Conservation (phyloP, 2,329 filamentous ascomycete genomes). For the Aspergillus pseudonomiae region DNA sequence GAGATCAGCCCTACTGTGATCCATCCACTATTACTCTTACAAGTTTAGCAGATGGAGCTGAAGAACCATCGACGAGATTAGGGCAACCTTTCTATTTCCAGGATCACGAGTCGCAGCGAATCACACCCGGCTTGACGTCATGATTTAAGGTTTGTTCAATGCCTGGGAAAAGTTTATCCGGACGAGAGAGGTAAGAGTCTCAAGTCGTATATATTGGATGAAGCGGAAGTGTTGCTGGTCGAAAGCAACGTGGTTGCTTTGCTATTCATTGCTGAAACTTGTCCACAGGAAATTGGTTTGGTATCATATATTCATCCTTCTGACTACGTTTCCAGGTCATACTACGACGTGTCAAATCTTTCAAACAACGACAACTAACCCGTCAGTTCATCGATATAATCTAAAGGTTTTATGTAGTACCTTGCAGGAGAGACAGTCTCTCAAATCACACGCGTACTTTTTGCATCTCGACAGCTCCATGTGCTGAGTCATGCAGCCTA, state of each 20-base stretch:
- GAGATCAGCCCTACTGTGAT: slow-evolving; percentile 1
- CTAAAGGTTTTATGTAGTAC: background rate
- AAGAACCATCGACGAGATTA: background rate
- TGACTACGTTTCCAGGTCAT: background rate
- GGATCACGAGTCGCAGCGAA: background rate
- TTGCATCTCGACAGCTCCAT: background rate
- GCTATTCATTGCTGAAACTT: background rate
- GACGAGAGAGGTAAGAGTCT: background rate
- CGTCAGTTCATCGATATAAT: background rate
- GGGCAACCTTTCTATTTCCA: background rate
- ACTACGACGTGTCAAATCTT: background rate
- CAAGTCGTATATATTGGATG: background rate
- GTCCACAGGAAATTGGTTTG: background rate
- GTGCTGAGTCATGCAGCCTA: background rate
- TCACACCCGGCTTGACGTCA: slow-evolving; percentile 1
- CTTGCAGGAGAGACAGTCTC: background rate
- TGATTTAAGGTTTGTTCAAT: background rate
- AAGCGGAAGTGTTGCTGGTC: background rate
- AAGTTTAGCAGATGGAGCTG: slow-evolving; percentile 5
- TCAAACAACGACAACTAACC: background rate
- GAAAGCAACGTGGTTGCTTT: background rate
- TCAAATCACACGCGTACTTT: background rate
- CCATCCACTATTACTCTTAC: slow-evolving; percentile 7
- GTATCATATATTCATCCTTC: background rate
- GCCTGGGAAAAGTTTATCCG: background rate